phyloP scores from a whole-genome alignment of 495 filamentous ascomycete genomes.

The Aspergillus taichungensis region DNA sequence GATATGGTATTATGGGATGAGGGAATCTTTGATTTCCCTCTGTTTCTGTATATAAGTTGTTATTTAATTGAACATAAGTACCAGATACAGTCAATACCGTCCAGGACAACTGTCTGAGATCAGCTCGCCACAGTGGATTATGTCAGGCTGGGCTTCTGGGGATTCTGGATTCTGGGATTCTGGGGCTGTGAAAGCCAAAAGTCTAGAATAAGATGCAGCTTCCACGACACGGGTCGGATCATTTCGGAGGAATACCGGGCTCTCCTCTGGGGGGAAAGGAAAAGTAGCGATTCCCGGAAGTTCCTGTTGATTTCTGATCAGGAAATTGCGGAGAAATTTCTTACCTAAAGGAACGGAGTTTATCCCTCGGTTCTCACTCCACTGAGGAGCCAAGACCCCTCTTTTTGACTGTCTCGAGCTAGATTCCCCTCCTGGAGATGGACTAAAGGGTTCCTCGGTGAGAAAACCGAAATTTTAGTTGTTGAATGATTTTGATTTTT shows the following conservation, averaged over 20 bases:
- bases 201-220: conserved; percentile 1
- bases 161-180: neutral
- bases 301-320: neutral
- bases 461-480: neutral
- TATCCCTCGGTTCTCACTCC: neutral
- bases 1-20: too few species aligned
- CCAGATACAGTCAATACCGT: too few species aligned
- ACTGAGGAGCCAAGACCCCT: too few species aligned
- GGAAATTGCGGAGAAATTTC: conserved; percentile 15
- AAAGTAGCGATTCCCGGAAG: too few species aligned
- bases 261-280: conserved; percentile 1
- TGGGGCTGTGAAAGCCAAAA: neutral
- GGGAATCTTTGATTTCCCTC: too few species aligned
- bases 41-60: too few species aligned
- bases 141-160: too few species aligned
- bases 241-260: conserved; percentile 14
- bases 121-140: too few species aligned
- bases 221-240: conserved; percentile 11
- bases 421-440: neutral
- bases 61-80: too few species aligned
- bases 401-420: neutral
- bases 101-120: too few species aligned
- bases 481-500: neutral
- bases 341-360: conserved; percentile 9
- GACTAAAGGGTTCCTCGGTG: conserved; percentile 12